phyloP scores from a whole-genome alignment of 2,329 filamentous ascomycete species.

The Talaromyces sp. region DNA sequence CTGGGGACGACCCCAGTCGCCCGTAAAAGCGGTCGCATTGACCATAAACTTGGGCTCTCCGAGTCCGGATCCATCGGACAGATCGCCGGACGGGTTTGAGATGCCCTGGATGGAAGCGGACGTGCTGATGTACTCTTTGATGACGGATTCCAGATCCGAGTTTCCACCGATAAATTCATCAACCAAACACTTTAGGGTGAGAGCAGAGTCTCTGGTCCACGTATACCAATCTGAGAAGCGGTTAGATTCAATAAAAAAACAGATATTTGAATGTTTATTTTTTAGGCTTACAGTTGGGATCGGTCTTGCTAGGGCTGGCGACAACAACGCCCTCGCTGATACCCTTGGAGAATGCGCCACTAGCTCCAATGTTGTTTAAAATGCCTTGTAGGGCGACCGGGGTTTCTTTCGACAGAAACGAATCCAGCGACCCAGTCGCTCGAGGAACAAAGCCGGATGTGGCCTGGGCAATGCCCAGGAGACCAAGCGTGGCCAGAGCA shows the following conservation, averaged over 20 bases:
- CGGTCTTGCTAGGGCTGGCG: slow-evolving; percentile 52
- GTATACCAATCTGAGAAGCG: slow-evolving; percentile 62
- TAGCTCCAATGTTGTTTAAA: slow-evolving; percentile 53
- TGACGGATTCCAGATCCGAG: slow-evolving; percentile 52
- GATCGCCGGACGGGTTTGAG: slow-evolving; percentile 62
- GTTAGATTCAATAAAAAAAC: background rate
- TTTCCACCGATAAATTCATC: slow-evolving; percentile 65
- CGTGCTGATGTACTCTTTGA: slow-evolving; percentile 64
- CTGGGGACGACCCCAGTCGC: slow-evolving; percentile 71
- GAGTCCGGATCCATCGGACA: slow-evolving; percentile 47
- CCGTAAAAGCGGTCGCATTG: slow-evolving; percentile 59
- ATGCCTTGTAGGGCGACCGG: slow-evolving; percentile 50
- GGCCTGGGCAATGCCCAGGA: slow-evolving; percentile 9
- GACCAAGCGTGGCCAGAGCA: slow-evolving; percentile 11
- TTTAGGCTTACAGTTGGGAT: slow-evolving; percentile 48
- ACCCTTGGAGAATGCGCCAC: slow-evolving; percentile 46
- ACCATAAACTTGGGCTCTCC: slow-evolving; percentile 71
- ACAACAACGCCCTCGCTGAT: slow-evolving; percentile 50
- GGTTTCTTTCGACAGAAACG: slow-evolving; percentile 43
- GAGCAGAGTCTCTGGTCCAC: slow-evolving; percentile 72
- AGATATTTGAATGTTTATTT: background rate
- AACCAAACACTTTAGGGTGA: slow-evolving; percentile 65
- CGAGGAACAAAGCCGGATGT: slow-evolving; percentile 5
- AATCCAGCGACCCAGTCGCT: slow-evolving; percentile 19
- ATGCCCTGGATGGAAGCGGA: slow-evolving; percentile 63